Conservation (phyloP, 331 rosid species). For the Phaseolus coccineus region DNA sequence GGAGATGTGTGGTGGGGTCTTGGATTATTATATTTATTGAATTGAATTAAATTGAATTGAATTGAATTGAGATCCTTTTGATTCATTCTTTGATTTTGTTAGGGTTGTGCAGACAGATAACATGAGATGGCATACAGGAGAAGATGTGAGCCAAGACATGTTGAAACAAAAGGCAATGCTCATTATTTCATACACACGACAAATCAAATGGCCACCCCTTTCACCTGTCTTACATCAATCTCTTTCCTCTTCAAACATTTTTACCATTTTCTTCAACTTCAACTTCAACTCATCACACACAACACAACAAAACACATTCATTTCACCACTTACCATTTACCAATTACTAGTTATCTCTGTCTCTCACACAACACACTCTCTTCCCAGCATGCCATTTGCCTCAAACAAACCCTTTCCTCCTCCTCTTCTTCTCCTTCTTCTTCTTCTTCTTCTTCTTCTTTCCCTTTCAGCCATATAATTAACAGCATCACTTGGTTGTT, state of each 20-base stretch:
- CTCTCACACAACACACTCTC: not conserved
- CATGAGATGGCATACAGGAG: slow-evolving; percentile 31
- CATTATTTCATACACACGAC: slow-evolving; percentile 51
- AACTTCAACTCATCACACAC: not conserved
- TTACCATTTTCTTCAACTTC: slow-evolving; percentile 44
- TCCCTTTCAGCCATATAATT: not conserved
- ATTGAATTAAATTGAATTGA: not conserved
- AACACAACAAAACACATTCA: slow-evolving; percentile 27
- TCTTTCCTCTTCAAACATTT: slow-evolving; percentile 27
- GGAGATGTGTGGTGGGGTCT: not conserved
- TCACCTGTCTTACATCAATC: slow-evolving; percentile 48
- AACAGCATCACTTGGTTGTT: slow-evolving; percentile 32
- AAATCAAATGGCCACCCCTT: slow-evolving; percentile 53
- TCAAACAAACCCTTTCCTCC: slow-evolving; percentile 29
- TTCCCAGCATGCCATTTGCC: not conserved
- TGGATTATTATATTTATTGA: not conserved
- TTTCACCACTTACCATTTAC: slow-evolving; percentile 9
- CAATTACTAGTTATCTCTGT: not conserved
- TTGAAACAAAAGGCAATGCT: slow-evolving; percentile 36
- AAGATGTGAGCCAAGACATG: slow-evolving; percentile 41
- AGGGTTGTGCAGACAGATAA: slow-evolving; percentile 21
- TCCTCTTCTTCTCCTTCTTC: too few relatives aligned
- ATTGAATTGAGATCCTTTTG: not conserved
- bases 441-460: not conserved
- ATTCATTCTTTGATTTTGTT: slow-evolving; percentile 8